A percentile compares a stretch with the other conserved stretches of the same genome.
phyloP scores from a whole-genome alignment of 1,284 basidiomycete genomes.

The Pterulicium gracile region DNA sequence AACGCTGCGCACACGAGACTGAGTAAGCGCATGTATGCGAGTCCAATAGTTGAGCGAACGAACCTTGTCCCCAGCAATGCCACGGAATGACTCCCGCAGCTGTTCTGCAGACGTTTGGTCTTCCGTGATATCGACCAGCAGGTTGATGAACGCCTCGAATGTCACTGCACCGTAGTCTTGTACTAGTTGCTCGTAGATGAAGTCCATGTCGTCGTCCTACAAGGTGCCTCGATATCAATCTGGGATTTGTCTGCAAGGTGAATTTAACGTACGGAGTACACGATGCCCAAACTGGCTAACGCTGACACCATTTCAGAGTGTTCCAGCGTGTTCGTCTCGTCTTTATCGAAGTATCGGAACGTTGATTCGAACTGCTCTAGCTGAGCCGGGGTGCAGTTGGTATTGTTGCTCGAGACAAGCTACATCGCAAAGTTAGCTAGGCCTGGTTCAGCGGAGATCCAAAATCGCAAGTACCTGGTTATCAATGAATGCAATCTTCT shows the following conservation, averaged over 20 bases:
- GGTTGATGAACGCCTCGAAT: constrained; percentile 92
- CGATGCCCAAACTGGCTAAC: constrained; percentile 88
- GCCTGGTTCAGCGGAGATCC: background rate
- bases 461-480: constrained; percentile 61
- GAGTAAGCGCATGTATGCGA: constrained; percentile 8
- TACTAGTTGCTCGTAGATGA: constrained; percentile 78
- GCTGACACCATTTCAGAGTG: constrained; percentile 87
- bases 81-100: constrained; percentile 87
- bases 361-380: constrained; percentile 96
- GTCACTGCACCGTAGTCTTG: constrained; percentile 82
- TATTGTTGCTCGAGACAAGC: constrained; percentile 89
- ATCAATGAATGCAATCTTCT: constrained; percentile 92
- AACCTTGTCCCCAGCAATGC: constrained; percentile 86
- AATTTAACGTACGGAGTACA: constrained; percentile 60
- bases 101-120: constrained; percentile 93
- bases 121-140: constrained; percentile 90
- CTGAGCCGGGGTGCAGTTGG: constrained; percentile 90
- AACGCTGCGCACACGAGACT: constrained; percentile 59
- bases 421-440: constrained; percentile 17
- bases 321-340: constrained; percentile 82
- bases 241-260: background rate
- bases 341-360: constrained; percentile 95
- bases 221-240: constrained; percentile 3
- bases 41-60: constrained; percentile 12
- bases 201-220: constrained; percentile 80